Evolutionary conservation across 257 asterid species (phyloP).

Genomic region (Nicotiana undulata): DNA sequence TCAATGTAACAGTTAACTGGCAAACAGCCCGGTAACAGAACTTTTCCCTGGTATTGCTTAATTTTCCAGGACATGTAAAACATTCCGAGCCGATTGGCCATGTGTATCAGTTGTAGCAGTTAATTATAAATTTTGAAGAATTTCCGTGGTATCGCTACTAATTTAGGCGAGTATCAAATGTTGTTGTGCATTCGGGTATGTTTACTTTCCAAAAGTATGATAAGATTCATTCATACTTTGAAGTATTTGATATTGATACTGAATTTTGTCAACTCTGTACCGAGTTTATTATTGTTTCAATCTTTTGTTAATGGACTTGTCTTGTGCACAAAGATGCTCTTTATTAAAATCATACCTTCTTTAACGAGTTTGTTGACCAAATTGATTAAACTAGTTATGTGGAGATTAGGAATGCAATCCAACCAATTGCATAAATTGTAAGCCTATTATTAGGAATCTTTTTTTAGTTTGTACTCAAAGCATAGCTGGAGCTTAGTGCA

Average conservation of each 20-base stretch:
- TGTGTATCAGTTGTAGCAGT: neutral
- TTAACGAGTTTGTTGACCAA: neutral
- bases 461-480: no score
- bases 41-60: neutral
- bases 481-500: no score
- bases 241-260: neutral
- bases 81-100: neutral
- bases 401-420: no score
- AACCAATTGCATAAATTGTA: no score
- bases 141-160: neutral
- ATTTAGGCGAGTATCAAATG: neutral
- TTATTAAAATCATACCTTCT: neutral
- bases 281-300: neutral
- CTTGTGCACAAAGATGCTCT: neutral
- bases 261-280: neutral
- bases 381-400: neutral
- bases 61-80: neutral
- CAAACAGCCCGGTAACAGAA: neutral
- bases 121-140: neutral
- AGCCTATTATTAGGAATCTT: no score
- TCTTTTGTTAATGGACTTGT: neutral
- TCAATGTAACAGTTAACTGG: neutral
- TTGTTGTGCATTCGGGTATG: neutral
- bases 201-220: neutral
- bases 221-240: neutral